phyloP scores from a whole-genome alignment of 2,329 filamentous ascomycete species.

The Alternaria viburni region DNA sequence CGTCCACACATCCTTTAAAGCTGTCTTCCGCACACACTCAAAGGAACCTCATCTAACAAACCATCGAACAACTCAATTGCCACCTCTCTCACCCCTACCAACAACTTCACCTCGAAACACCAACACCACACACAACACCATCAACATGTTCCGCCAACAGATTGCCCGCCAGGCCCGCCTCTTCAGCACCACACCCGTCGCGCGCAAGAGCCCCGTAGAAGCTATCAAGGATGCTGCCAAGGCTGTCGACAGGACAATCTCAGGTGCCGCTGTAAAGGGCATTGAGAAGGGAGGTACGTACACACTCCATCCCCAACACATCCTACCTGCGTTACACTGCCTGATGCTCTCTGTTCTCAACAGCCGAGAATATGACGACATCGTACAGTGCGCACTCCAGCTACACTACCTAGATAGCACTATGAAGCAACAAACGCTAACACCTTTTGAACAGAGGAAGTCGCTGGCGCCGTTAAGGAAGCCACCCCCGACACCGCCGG shows the following conservation, averaged over 20 bases:
- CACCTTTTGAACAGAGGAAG: constrained; percentile 54
- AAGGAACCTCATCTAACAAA: constrained; percentile 9
- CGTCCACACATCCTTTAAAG: constrained; percentile 22
- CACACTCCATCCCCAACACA: background rate
- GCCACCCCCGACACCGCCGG: constrained; percentile 32
- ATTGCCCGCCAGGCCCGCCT: constrained; percentile 54
- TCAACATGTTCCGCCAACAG: constrained; percentile 56
- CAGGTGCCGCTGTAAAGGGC: constrained; percentile 64
- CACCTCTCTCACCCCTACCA: background rate
- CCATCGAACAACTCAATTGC: constrained; percentile 8
- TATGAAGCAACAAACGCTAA: constrained; percentile 12
- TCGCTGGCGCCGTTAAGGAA: constrained; percentile 52
- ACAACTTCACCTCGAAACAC: constrained; percentile 4
- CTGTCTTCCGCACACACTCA: constrained; percentile 12
- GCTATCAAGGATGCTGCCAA: constrained; percentile 65
- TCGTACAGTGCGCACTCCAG: constrained; percentile 2
- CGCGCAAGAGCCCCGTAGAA: constrained; percentile 61
- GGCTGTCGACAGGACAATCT: constrained; percentile 62
- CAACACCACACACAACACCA: constrained; percentile 5
- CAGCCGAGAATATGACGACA: constrained; percentile 18
- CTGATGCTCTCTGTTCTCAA: constrained; percentile 5
- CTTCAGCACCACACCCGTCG: constrained; percentile 61
- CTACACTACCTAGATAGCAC: background rate
- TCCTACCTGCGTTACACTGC: background rate
- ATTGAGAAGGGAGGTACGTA: constrained; percentile 68